phyloP scores from a whole-genome alignment of 208 protist genomes.

The Leishmania guyanensis region DNA sequence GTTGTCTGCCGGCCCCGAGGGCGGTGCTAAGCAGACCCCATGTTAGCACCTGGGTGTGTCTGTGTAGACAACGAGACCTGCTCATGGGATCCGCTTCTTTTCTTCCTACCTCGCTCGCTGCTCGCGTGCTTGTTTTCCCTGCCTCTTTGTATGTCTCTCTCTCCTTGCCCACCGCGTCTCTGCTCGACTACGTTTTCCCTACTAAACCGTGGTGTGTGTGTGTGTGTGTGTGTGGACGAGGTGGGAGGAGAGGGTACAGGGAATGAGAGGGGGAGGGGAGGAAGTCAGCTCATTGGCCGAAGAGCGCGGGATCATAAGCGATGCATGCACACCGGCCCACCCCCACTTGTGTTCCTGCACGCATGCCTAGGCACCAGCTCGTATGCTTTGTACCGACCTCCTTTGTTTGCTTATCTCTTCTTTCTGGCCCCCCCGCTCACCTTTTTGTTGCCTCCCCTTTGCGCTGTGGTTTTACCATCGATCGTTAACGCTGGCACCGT shows the following conservation, averaged over 20 bases:
- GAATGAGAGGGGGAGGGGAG: not conserved
- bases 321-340: not conserved
- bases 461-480: not conserved
- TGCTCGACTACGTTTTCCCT: not conserved
- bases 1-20: not conserved
- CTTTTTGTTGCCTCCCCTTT: not conserved
- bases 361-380: not conserved
- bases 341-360: not conserved
- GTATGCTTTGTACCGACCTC: not conserved
- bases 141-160: not conserved
- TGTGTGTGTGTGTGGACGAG: no score
- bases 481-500: not conserved
- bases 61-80: not conserved
- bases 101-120: not conserved
- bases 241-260: not conserved
- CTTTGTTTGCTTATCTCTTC: not conserved
- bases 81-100: not conserved
- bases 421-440: not conserved
- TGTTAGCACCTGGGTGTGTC: not conserved
- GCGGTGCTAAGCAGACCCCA: not conserved
- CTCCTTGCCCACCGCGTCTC: not conserved
- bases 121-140: not conserved
- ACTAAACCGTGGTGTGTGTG: not conserved
- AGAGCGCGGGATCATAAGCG: not conserved
- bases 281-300: not conserved